Evolutionary conservation across 164 flowering plant genomes (phyloP).

Genomic region (Aristolochia californica): DNA sequence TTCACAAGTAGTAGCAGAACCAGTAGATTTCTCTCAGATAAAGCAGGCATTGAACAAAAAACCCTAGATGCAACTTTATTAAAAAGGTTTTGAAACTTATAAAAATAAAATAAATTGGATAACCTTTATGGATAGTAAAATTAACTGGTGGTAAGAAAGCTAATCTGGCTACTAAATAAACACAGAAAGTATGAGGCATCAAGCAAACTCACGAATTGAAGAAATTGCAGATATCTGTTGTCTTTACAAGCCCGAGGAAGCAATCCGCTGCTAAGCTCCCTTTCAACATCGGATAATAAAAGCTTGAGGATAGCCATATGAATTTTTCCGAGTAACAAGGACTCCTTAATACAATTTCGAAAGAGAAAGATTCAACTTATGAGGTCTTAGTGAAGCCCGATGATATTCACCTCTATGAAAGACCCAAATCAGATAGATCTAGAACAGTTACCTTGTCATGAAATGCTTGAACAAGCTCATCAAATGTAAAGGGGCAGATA

Average conservation of each 20-base stretch:
- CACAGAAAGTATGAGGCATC: too few species aligned
- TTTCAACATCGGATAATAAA: conserved; percentile 55
- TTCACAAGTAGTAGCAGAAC: not conserved
- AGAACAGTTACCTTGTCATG: conserved; percentile 55
- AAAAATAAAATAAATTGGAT: too few species aligned
- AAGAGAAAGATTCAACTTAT: conserved; percentile 1
- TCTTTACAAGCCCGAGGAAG: conserved; percentile 39
- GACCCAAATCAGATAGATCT: not conserved
- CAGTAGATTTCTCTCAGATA: not conserved
- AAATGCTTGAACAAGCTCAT: conserved; percentile 90
- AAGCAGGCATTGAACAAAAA: not conserved
- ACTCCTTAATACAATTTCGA: conserved; percentile 38
- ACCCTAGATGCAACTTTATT: not conserved
- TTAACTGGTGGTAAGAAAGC: too few species aligned
- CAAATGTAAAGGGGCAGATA: conserved; percentile 61
- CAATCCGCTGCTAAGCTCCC: conserved; percentile 39
- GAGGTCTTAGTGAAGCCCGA: not conserved
- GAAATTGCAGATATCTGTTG: conserved; percentile 58
- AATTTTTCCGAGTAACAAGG: conserved; percentile 71
- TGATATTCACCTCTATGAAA: not conserved
- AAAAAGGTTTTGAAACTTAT: not conserved
- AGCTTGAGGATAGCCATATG: conserved; percentile 66
- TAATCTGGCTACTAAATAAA: not conserved
- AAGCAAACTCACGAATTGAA: conserved; percentile 59
- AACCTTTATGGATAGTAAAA: not conserved